Evolutionary conservation across 345 rosid species (phyloP), one percentile per base, ranked within the genome.

Genomic region (Turritis glabra): DNA sequence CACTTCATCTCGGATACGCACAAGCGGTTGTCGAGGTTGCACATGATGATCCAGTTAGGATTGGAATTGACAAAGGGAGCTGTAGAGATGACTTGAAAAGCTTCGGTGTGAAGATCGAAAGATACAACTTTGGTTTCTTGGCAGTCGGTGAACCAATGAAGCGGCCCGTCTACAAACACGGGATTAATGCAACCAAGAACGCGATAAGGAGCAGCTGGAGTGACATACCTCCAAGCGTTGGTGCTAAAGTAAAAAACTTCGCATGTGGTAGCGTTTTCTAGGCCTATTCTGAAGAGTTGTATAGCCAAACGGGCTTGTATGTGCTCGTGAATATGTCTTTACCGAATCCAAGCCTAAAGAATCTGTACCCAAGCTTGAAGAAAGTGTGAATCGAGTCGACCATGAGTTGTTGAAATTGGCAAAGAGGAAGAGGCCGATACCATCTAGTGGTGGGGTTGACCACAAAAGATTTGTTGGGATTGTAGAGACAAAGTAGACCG

Each of bases 351-450:
- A 12, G n/a, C 47, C 0, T 15, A 41, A 1, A 41, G 8, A 1
- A 2, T 41, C 2, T 1, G n/a, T 5, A 0, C 6, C 1, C 2
- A 41, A 38, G 0, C 0, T 12, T 4, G 5, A 0, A 38, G 2
- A 3, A 14, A 40, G 2, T 1, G 2, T 0, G 17, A 40, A 4
- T 2, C 4, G 4, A n/a, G n/a, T n/a, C n/a, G n/a, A n/a, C n/a
- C n/a, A n/a, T n/a, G 43, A 3, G 15, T 12, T 12, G 15, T 38
- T 38, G 43, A 3, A 14, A 40, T 5, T 2, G 5, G 15, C 17
- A 14, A 0, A n/a, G 47, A 41, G 18, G 47, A 15, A 41, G 18
- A 41, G 8, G 17, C 2, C 8, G 47, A 41, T 41, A 41, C 47
- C 47, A 41, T 6, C 47, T 15, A 41, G 47, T 41, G 18, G 47